Evolutionary conservation across 306 rosid genomes (phyloP).

Genomic region (Crotalaria pallida): DNA sequence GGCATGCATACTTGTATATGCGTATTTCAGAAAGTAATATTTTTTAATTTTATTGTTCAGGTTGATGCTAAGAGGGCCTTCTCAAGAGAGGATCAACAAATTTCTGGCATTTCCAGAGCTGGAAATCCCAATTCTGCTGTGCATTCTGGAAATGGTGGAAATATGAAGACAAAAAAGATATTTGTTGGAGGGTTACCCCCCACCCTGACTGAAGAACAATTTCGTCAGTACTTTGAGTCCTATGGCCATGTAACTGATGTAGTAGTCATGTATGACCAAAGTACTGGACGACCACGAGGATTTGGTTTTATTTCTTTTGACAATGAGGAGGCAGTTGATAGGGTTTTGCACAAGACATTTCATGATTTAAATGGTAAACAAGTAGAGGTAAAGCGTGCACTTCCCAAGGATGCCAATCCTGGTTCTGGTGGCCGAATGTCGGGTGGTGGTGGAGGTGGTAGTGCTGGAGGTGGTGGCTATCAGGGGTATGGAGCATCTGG

Average conservation of each 20-base stretch:
- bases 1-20: neutral
- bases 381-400: constrained; percentile 99
- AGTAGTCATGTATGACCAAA: constrained; percentile 96
- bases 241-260: constrained; percentile 91
- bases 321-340: constrained; percentile 89
- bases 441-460: constrained; percentile 66
- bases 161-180: constrained; percentile 83
- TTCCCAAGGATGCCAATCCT: constrained; percentile 97
- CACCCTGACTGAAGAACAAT: constrained; percentile 77
- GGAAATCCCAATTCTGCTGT: constrained; percentile 62
- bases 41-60: constrained; percentile 45
- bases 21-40: neutral
- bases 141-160: constrained; percentile 76
- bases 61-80: constrained; percentile 97
- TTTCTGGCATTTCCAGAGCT: constrained; percentile 55
- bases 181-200: constrained; percentile 98
- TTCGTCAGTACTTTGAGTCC: constrained; percentile 77
- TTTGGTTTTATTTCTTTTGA: constrained; percentile 97
- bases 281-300: constrained; percentile 95
- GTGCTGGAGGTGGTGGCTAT: constrained; percentile 62
- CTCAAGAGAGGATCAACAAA: constrained; percentile 96
- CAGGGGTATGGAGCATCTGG: constrained; percentile 86
- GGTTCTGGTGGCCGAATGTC: constrained; percentile 75
- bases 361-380: constrained; percentile 97
- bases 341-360: constrained; percentile 90